Evolutionary conservation across 768 basidiomycete species (phyloP).

Genomic region (Ramaria sp.): DNA sequence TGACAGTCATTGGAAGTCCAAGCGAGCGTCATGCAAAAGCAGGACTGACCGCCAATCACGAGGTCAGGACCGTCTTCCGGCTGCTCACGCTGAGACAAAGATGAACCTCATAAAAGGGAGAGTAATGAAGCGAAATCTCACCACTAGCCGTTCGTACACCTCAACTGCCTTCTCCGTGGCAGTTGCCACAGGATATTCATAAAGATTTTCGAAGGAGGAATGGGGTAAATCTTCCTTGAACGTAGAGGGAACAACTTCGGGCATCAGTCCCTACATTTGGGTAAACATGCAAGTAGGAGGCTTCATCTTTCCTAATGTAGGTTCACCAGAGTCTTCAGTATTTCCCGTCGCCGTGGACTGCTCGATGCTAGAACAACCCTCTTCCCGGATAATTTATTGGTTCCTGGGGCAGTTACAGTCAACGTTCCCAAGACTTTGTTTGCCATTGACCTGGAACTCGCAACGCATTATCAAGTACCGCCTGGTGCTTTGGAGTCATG

Average conservation of each 20-base stretch:
- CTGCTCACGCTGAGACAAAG: constrained; percentile 29
- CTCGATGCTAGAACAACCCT: constrained; percentile 78
- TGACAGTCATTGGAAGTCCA: background rate
- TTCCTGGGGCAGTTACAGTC: constrained; percentile 15
- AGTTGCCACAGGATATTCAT: constrained; percentile 68
- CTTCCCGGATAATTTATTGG: constrained; percentile 60
- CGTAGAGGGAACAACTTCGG: constrained; percentile 62
- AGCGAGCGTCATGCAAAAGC: background rate
- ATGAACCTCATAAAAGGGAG: constrained; percentile 5
- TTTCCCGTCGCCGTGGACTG: constrained; percentile 77
- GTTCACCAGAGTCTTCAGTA: constrained; percentile 60
- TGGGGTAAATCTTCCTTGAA: constrained; percentile 74
- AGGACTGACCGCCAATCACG: constrained; percentile 55
- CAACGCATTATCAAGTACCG: constrained; percentile 54
- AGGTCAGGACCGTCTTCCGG: constrained; percentile 66
- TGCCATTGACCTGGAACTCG: constrained; percentile 38
- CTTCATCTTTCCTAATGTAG: background rate
- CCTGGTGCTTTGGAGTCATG: constrained; percentile 30
- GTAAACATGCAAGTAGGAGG: background rate
- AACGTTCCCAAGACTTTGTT: background rate
- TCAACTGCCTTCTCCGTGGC: constrained; percentile 75
- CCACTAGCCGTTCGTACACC: constrained; percentile 77
- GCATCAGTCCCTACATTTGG: constrained; percentile 41
- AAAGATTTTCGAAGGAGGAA: constrained; percentile 54
- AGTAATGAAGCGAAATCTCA: constrained; percentile 21